Conservation (phyloP, 371 early-diverging fungal genomes). For the Saksenaea vasiformis region DNA sequence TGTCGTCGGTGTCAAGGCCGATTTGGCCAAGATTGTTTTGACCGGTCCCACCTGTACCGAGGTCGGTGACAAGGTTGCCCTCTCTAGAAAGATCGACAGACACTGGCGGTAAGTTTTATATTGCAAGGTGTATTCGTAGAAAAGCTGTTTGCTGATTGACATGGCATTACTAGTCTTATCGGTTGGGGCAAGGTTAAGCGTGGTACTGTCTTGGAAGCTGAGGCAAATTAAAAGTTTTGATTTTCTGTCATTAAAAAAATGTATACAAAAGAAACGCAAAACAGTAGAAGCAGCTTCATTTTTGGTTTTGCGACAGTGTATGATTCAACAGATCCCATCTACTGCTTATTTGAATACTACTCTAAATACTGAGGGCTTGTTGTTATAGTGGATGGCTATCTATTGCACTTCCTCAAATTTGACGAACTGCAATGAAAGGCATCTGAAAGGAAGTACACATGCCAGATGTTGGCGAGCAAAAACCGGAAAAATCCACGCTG, state of each 20-base stretch:
- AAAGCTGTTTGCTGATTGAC: neutral
- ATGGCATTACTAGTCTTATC: conserved; percentile 77
- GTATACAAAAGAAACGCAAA: neutral
- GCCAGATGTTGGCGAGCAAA: too few relatives aligned
- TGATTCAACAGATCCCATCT: too few relatives aligned
- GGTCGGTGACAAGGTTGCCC: conserved; percentile 97
- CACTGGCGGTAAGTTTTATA: conserved; percentile 92
- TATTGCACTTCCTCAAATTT: too few relatives aligned
- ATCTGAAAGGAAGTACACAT: too few relatives aligned
- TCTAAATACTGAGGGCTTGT: too few relatives aligned
- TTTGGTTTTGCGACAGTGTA: too few relatives aligned
- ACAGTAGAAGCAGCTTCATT: neutral
- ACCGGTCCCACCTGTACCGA: conserved; percentile 98
- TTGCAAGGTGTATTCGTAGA: neutral
- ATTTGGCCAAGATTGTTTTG: conserved; percentile 93
- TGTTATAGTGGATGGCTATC: too few relatives aligned
- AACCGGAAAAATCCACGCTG: too few relatives aligned
- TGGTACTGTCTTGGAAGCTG: conserved; percentile 80
- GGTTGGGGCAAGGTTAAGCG: conserved; percentile 97
- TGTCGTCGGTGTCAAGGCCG: conserved; percentile 92
- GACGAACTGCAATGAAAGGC: too few relatives aligned
- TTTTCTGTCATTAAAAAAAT: neutral
- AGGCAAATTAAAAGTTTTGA: conserved; percentile 45
- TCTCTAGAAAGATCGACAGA: conserved; percentile 97
- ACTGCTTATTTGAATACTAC: too few relatives aligned